These are phyloP conservation scores for Arbutus unedo DNA, from an alignment of 148 eudicot species.

Conservation along the genomic window DNA sequence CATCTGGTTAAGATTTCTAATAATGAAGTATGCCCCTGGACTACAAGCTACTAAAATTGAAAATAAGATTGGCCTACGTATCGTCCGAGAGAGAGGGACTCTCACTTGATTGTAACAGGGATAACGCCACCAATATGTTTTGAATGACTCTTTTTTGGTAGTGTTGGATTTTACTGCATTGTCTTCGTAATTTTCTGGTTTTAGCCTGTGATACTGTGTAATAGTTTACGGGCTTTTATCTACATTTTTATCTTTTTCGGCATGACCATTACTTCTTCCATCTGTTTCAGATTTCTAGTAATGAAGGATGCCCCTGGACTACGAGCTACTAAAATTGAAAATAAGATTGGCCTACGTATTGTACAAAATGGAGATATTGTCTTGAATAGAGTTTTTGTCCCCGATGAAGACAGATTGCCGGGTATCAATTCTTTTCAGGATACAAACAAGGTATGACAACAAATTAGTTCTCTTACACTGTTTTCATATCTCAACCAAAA, in stretches of 20 bases:
- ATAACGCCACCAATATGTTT: too few species aligned
- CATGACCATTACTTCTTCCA: not conserved
- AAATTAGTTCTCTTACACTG: conserved; percentile 5
- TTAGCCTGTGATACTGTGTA: not conserved
- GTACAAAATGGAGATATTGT: conserved; percentile 95
- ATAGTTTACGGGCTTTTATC: not conserved
- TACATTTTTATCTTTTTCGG: not conserved
- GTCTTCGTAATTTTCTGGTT: not conserved
- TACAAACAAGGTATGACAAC: conserved; percentile 64
- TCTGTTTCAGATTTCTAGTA: conserved; percentile 57
- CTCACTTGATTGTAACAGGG: too few species aligned
- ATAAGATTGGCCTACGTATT: conserved; percentile 85
- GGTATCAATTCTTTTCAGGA: conserved; percentile 92
- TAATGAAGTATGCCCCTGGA: conserved; percentile 78
- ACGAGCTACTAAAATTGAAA: conserved; percentile 75
- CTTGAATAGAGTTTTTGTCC: conserved; percentile 71
- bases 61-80: conserved; percentile 86
- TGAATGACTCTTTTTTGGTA: not conserved
- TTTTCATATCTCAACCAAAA: not conserved
- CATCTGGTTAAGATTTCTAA: conserved; percentile 51
- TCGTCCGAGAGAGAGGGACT: conserved; percentile 95
- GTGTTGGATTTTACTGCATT: not conserved
- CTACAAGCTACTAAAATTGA: conserved; percentile 78
- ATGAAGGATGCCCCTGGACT: conserved; percentile 81
- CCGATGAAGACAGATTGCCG: conserved; percentile 77